Evolutionary conservation across 768 basidiomycete genomes (phyloP), one percentile per base, ranked within the genome.

Genomic region (Boletus pseudopeckii): DNA sequence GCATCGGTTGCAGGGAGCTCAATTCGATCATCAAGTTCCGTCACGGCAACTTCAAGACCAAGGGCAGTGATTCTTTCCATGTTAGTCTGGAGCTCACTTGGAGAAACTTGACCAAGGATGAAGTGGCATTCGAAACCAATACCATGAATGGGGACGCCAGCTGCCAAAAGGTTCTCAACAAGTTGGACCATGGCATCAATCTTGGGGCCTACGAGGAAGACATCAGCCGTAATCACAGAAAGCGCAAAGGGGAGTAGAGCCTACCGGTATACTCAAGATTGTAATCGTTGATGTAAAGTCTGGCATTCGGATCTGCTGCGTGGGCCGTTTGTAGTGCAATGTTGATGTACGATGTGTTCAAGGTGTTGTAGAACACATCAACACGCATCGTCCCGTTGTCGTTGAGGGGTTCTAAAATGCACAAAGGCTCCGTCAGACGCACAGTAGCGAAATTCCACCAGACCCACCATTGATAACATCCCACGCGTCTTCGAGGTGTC

Each of bases 21-120:
- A 74, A 84, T 82, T 45, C 84, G 75, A 60, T 82, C 82, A 62
- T 87, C 85, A 45, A 87, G 76, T 63, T 86, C 85, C 3, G 85
- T 87, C 58, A 86, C 79, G 10, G 84, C 84, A 24, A 86, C 80
- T 59, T 86, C 85, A 40, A 87, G 71, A 5, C 86, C 84, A 26
- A 85, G 77, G 11, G 77, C 77, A 13, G 80, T 76, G 63, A 86
- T 80, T 46, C 76, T 72, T 55, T 77, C 63, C 51, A 85, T 69
- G 54, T 80, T 80, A 3, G 73, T 65, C 50, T 77, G 71, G 45
- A 86, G 64, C 11, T 70, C 53, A n/a, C 61, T 54, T 4, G 75
- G 67, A 1, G 82, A 80, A 15, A 86, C 73, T 55, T 77, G 61
- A 20, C 83, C 84, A 26, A 85, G 78, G 60, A 83, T 80, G 56